Evolutionary conservation across 805 yeast species (phyloP).

Genomic region (Yamadazyma insecticola): DNA sequence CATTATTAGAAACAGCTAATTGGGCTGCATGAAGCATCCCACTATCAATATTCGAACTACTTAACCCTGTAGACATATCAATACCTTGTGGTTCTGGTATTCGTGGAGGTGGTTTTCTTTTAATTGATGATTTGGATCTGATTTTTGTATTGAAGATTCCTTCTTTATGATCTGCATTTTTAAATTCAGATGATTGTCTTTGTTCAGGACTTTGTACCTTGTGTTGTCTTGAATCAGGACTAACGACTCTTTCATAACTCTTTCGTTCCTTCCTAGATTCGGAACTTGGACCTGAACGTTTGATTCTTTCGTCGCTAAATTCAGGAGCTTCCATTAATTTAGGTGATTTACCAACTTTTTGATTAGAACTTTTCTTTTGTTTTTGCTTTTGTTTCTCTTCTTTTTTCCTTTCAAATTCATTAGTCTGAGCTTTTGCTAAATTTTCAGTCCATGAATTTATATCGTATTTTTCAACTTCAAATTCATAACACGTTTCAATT

Average conservation of each 20-base stretch:
- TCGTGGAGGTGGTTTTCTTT: conserved; percentile 32
- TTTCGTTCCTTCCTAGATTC: neutral
- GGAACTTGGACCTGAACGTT: conserved; percentile 3
- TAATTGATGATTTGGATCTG: conserved; percentile 14
- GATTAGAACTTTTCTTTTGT: conserved; percentile 8
- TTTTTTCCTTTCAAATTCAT: conserved; percentile 43
- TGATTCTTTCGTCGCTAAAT: conserved; percentile 6
- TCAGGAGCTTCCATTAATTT: conserved; percentile 20
- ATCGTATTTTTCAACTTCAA: conserved; percentile 51
- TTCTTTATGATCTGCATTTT: conserved; percentile 2
- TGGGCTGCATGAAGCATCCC: conserved; percentile 42
- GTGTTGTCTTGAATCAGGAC: no score
- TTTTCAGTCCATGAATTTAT: conserved; percentile 55
- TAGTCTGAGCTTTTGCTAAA: conserved; percentile 44
- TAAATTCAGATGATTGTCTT: neutral
- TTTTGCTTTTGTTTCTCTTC: conserved; percentile 10
- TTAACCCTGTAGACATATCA: conserved; percentile 28
- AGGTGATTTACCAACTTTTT: conserved; percentile 13
- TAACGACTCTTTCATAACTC: conserved; percentile 1
- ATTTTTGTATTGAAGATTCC: conserved; percentile 13
- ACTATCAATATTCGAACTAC: conserved; percentile 13
- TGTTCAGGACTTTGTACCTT: neutral
- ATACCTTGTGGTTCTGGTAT: conserved; percentile 13
- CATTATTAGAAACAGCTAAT: conserved; percentile 34
- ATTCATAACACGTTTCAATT: conserved; percentile 47